A percentile compares a stretch with the other conserved stretches of the same genome.
Conservation (phyloP, 2,329 filamentous ascomycete species). For the Colletotrichum sp. region DNA sequence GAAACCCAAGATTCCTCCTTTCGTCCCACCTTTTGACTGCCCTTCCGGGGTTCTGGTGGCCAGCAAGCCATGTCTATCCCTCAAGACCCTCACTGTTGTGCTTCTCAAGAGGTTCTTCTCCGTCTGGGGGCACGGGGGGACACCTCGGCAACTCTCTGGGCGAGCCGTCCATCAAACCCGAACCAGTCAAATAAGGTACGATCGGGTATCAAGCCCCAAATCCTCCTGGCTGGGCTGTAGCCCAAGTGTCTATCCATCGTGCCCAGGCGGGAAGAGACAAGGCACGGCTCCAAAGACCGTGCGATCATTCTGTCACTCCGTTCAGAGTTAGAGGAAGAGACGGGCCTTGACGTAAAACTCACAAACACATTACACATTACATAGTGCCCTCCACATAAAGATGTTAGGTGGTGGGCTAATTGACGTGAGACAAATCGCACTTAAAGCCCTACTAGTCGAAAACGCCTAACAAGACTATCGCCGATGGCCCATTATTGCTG, state of each 20-base stretch:
- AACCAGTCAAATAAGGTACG: background rate
- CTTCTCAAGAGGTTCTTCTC: background rate
- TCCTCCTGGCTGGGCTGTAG: background rate
- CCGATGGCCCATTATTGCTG: background rate
- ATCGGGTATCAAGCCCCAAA: background rate
- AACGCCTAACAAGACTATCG: background rate
- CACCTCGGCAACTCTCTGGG: background rate
- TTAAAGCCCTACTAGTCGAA: background rate
- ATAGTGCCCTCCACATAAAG: background rate
- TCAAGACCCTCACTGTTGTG: background rate
- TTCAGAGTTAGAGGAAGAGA: background rate
- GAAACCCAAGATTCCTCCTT: background rate
- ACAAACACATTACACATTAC: background rate
- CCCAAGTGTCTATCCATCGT: background rate
- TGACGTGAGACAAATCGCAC: background rate
- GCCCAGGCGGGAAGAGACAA: background rate
- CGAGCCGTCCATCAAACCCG: background rate
- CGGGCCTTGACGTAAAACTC: background rate
- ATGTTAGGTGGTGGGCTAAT: background rate
- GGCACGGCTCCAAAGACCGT: background rate
- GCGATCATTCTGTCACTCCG: background rate
- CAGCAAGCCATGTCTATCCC: background rate
- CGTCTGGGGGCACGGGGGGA: background rate
- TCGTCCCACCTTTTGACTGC: slow-evolving; percentile 10
- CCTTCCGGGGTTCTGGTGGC: background rate